These are phyloP conservation scores for Thermoascus crustaceus DNA, from an alignment of 2,329 filamentous ascomycete species.

Conservation along the genomic window DNA sequence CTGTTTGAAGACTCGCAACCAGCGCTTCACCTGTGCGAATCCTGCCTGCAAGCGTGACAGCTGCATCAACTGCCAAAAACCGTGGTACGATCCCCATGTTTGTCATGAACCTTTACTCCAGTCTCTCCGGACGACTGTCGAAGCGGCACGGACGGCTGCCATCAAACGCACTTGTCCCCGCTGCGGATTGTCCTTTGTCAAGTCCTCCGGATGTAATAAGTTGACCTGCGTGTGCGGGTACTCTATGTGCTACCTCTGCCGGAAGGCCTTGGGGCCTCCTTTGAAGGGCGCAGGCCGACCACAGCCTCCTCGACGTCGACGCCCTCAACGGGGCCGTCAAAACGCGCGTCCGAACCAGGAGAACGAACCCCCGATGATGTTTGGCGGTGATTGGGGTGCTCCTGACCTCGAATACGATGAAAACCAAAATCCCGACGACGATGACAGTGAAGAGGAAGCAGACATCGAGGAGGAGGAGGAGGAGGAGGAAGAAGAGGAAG, in stretches of 20 bases:
- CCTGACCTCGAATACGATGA: too few species aligned
- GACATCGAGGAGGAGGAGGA: conserved; percentile 14
- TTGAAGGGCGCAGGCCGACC: conserved; percentile 7
- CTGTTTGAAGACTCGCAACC: conserved; percentile 61
- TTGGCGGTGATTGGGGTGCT: conserved; percentile 15
- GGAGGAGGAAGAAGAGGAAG: conserved; percentile 26
- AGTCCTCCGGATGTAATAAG: conserved; percentile 92
- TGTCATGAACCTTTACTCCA: conserved; percentile 79
- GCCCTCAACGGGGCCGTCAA: conserved; percentile 5
- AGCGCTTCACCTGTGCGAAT: conserved; percentile 69
- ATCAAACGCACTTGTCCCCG: conserved; percentile 91
- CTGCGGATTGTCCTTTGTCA: conserved; percentile 88
- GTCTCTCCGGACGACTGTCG: conserved; percentile 78
- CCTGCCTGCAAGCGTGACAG: conserved; percentile 61
- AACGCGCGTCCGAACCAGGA: conserved; percentile 9
- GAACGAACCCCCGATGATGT: conserved; percentile 33
- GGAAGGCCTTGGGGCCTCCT: conserved; percentile 50
- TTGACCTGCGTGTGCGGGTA: conserved; percentile 93
- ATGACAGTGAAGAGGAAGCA: conserved; percentile 13
- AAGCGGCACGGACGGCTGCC: conserved; percentile 86
- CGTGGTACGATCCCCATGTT: conserved; percentile 80
- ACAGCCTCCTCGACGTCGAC: conserved; percentile 5
- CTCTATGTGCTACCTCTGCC: conserved; percentile 96
- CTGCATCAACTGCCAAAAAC: conserved; percentile 72
- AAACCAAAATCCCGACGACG: too few species aligned